Evolutionary conservation across 345 rosid genomes (phyloP), one percentile per base, ranked within the genome.

Genomic region (Rhizophora apiculata): DNA sequence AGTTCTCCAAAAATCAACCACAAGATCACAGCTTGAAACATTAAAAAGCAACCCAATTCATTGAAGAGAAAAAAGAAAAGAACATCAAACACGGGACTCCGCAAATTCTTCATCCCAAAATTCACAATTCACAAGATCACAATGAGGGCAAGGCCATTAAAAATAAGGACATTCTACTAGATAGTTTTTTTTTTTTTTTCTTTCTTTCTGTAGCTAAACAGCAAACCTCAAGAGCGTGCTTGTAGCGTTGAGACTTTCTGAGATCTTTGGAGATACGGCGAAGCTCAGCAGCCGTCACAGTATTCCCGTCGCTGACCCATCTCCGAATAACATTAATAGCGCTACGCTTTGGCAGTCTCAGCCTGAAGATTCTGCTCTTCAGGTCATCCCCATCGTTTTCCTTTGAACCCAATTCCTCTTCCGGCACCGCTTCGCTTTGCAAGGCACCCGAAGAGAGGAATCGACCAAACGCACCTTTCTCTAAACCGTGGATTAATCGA

Each of bases 221-320:
- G 20, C 15, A 21, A 68, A 94, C 98, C 97, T 94, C 97, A 52
- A 94, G 96, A 61, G 98, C 98, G 64, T 94, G 98, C 73, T 89
- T 91, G 82, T 68, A 94, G 37, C 98, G 93, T 71, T 84, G 91
- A 73, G 86, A 86, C 74, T 77, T 85, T 70, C 87, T 76, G 65
- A 94, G 96, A 60, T 91, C 97, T 78, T 70, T 88, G 29, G 91
- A 80, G 71, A 94, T 89, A 52, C 80, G 82, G 36, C 97, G 89
- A 18, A 94, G 96, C 76, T 91, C 93, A 48, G 73, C 73, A 64
- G 82, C 71, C 4, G 84, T 66, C 4, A 86, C 72, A 55, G 58
- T 73, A 66, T 91, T 91, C 39, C 98, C 97, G 76, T 91, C 93
- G 10, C 83, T 80, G 49, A 86, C 71, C 98, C 98, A 94, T 76